Conservation (phyloP, 768 basidiomycete species). For the Tulasnella sp. region DNA sequence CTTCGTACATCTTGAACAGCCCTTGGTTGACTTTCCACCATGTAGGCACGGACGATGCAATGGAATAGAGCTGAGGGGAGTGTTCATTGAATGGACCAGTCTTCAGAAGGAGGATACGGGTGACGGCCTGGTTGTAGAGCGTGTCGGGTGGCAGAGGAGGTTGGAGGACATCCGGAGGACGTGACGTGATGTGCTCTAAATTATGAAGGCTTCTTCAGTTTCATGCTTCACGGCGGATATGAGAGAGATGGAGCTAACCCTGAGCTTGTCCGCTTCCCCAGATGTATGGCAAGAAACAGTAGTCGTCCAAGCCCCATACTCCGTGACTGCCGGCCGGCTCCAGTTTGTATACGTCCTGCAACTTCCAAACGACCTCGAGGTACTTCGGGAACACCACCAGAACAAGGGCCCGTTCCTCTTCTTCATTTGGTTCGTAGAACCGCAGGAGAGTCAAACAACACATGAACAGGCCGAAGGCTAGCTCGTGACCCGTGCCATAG, state of each 20-base stretch:
- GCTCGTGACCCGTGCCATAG: slow-evolving; percentile 95
- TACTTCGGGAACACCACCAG: slow-evolving; percentile 57
- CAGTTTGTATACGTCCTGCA: slow-evolving; percentile 81
- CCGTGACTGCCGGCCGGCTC: slow-evolving; percentile 97
- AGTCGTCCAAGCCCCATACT: slow-evolving; percentile 96
- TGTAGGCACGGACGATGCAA: slow-evolving; percentile 76
- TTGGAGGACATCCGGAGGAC: slow-evolving; percentile 52
- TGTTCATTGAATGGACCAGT: slow-evolving; percentile 85
- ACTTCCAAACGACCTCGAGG: slow-evolving; percentile 64
- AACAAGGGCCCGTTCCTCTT: slow-evolving; percentile 50
- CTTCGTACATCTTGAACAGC: slow-evolving; percentile 94
- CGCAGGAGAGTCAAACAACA: slow-evolving; percentile 59
- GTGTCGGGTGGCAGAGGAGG: slow-evolving; percentile 53
- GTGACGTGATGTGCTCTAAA: slow-evolving; percentile 26
- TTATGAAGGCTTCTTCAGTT: neutral
- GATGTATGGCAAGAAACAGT: slow-evolving; percentile 75
- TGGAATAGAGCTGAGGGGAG: slow-evolving; percentile 78
- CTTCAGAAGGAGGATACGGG: slow-evolving; percentile 70
- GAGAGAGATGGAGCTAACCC: slow-evolving; percentile 34
- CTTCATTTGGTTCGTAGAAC: slow-evolving; percentile 44
- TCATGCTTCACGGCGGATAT: neutral
- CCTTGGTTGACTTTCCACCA: slow-evolving; percentile 89
- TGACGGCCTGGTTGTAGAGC: slow-evolving; percentile 69
- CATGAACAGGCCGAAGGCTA: slow-evolving; percentile 73
- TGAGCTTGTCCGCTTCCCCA: slow-evolving; percentile 85